Conservation (phyloP, 306 rosid genomes). For the Lathyrus sativus region DNA sequence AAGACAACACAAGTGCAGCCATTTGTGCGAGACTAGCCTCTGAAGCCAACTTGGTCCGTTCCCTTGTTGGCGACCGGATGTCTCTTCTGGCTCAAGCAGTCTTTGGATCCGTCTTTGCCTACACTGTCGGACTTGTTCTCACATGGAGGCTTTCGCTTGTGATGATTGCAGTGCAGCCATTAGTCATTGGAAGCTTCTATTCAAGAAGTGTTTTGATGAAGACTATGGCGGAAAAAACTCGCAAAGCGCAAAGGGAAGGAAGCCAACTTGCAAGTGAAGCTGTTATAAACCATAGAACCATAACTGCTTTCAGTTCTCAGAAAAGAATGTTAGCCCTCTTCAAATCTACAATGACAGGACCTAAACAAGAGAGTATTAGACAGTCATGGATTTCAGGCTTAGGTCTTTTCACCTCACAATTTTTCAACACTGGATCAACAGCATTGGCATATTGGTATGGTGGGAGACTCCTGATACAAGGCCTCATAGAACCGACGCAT, state of each 20-base stretch:
- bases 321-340: conserved; percentile 73
- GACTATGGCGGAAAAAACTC: conserved; percentile 66
- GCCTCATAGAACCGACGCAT: conserved; percentile 51
- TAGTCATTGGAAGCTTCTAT: conserved; percentile 88
- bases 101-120: conserved; percentile 72
- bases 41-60: conserved; percentile 81
- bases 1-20: conserved; percentile 88
- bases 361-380: conserved; percentile 69
- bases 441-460: conserved; percentile 91
- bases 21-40: conserved; percentile 80
- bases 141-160: conserved; percentile 86
- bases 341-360: conserved; percentile 60
- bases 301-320: conserved; percentile 84
- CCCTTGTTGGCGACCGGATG: conserved; percentile 84
- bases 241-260: conserved; percentile 77
- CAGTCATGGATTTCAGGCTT: conserved; percentile 86
- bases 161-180: conserved; percentile 87
- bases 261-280: conserved; percentile 94
- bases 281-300: conserved; percentile 79
- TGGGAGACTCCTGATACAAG: conserved; percentile 62
- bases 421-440: conserved; percentile 76
- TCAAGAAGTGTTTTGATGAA: conserved; percentile 84
- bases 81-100: conserved; percentile 76
- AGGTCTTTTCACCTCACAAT: conserved; percentile 84
- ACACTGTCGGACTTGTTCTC: conserved; percentile 65